phyloP scores from a whole-genome alignment of 192 early-diverging fungal genomes.

The Mortierella alpina region DNA sequence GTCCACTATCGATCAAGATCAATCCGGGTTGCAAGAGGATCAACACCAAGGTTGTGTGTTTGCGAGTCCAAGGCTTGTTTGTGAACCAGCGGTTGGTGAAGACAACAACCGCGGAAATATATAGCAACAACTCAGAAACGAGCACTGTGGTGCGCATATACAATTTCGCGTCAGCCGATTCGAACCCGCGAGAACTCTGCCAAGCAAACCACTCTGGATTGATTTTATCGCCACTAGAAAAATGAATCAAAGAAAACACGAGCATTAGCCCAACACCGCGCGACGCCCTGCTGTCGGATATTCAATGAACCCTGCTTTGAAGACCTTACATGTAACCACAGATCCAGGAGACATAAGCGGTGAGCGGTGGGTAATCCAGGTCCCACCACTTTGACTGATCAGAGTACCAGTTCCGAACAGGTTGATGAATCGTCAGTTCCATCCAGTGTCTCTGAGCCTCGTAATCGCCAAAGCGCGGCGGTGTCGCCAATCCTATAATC shows the following conservation, averaged over 20 bases:
- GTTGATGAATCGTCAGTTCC: conserved; percentile 89
- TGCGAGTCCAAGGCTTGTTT: conserved; percentile 48
- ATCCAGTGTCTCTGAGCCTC: conserved; percentile 99
- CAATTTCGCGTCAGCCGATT: conserved; percentile 77
- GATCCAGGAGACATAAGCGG: conserved; percentile 92
- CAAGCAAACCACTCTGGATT: conserved; percentile 89
- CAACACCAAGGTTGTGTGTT: conserved; percentile 62
- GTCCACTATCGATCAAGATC: conserved; percentile 95
- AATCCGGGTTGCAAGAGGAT: conserved; percentile 87
- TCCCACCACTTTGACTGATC: conserved; percentile 94
- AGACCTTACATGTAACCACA: conserved; percentile 78
- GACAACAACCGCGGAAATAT: conserved; percentile 79
- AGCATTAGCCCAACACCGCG: too few relatives aligned
- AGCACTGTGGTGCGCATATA: conserved; percentile 92
- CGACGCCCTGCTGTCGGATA: too few relatives aligned
- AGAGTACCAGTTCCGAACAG: conserved; percentile 86
- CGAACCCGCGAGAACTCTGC: conserved; percentile 85
- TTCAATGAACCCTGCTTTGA: too few relatives aligned
- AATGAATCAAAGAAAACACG: not conserved
- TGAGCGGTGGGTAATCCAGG: conserved; percentile 96
- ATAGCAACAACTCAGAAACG: conserved; percentile 79
- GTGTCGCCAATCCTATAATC: conserved; percentile 62
- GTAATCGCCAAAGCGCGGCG: conserved; percentile 95
- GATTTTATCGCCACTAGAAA: conserved; percentile 73
- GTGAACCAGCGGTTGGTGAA: conserved; percentile 67